Percentiles rank a stretch among this genome's conserved stretches.
Evolutionary conservation across 768 basidiomycete genomes (phyloP).

Genomic region (Udeniomyces megalosporus): DNA sequence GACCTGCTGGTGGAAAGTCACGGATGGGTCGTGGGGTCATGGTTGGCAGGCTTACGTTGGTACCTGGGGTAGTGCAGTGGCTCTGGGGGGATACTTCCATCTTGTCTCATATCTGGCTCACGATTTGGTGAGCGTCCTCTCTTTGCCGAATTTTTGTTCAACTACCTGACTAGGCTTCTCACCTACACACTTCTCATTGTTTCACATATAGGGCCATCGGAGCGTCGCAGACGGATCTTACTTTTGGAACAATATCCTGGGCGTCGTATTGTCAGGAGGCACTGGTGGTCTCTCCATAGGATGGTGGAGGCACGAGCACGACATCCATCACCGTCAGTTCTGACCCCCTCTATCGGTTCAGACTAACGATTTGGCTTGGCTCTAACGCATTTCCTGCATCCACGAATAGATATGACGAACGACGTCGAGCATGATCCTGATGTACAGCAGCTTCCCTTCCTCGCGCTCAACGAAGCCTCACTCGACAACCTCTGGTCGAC

Average conservation of each 20-base stretch:
- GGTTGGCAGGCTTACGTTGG: neutral
- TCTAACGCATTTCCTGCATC: neutral
- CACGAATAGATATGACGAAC: slow-evolving; percentile 3
- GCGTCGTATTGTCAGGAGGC: neutral
- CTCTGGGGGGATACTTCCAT: neutral
- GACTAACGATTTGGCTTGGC: too few species aligned
- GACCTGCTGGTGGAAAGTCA: neutral
- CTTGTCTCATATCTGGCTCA: neutral
- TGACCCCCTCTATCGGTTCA: neutral
- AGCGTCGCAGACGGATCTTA: slow-evolving; percentile 4
- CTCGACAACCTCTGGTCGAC: slow-evolving; percentile 9
- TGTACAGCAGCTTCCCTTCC: slow-evolving; percentile 3
- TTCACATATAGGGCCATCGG: neutral
- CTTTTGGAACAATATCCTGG: slow-evolving; percentile 8
- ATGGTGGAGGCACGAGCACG: neutral
- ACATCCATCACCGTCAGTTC: slow-evolving; percentile 4
- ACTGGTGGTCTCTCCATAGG: slow-evolving; percentile 1
- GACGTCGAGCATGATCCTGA: slow-evolving; percentile 10
- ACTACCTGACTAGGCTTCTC: too few species aligned
- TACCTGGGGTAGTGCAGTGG: slow-evolving; percentile 5
- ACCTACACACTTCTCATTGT: neutral
- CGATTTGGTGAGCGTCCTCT: neutral
- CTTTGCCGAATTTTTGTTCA: neutral
- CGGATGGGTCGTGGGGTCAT: neutral
- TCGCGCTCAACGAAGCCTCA: slow-evolving; percentile 2